Conservation (phyloP, 2,329 filamentous ascomycete genomes). For the Simplicillium sp. region DNA sequence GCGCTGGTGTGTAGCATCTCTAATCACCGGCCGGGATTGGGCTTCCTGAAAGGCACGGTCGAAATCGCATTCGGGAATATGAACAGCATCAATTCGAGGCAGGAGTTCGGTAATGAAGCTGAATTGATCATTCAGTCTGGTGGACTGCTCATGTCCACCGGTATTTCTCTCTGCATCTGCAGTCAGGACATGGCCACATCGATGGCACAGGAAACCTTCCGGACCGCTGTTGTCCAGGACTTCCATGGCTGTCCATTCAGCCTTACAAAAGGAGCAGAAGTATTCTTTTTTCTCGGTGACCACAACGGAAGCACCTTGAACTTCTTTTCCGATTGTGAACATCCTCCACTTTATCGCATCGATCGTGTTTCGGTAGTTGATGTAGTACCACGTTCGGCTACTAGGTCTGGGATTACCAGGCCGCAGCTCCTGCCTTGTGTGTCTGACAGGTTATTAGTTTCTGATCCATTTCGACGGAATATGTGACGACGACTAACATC, state of each 20-base stretch:
- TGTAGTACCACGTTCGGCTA: constrained; percentile 91
- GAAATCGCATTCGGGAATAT: constrained; percentile 67
- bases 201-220: constrained; percentile 72
- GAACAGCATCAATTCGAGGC: constrained; percentile 64
- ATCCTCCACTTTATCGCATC: constrained; percentile 95
- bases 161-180: constrained; percentile 58
- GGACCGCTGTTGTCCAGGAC: constrained; percentile 68
- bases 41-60: constrained; percentile 56
- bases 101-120: constrained; percentile 69
- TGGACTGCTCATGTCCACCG: constrained; percentile 64
- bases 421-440: constrained; percentile 57
- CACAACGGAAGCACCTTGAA: constrained; percentile 74
- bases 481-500: constrained; percentile 47
- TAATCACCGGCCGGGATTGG: constrained; percentile 52
- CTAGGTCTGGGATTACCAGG: constrained; percentile 75
- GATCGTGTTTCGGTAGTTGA: constrained; percentile 88
- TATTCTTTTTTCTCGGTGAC: constrained; percentile 87
- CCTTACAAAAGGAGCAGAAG: constrained; percentile 69
- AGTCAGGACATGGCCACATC: constrained; percentile 57
- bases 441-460: constrained; percentile 33
- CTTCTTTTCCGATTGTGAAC: constrained; percentile 77
- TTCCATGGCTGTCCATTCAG: constrained; percentile 84
- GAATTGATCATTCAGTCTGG: constrained; percentile 68
- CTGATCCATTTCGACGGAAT: background rate
- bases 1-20: constrained; percentile 59